Conservation (phyloP, 2,329 filamentous ascomycete genomes). For the Tolypocladium amazonense region DNA sequence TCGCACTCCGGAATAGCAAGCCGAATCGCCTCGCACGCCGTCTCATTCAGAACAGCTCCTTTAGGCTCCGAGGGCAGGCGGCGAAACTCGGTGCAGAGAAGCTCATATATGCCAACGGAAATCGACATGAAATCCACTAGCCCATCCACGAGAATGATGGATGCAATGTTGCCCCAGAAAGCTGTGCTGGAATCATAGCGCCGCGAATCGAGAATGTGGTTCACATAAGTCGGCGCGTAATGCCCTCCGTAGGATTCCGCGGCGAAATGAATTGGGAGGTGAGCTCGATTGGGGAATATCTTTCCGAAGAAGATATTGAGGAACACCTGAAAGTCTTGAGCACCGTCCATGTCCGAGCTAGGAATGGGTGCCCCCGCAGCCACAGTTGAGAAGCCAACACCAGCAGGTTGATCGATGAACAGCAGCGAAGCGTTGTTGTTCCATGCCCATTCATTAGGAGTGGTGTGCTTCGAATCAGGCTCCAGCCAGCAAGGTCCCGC, state of each 20-base stretch:
- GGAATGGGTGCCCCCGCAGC: conserved; percentile 17
- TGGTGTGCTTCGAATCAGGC: conserved; percentile 34
- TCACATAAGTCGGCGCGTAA: not conserved
- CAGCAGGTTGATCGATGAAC: conserved; percentile 16
- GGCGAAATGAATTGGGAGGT: conserved; percentile 29
- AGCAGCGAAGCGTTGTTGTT: conserved; percentile 34
- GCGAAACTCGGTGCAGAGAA: not conserved
- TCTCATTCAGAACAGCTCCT: not conserved
- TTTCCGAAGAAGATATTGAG: conserved; percentile 32
- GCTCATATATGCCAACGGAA: not conserved
- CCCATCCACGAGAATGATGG: conserved; percentile 3
- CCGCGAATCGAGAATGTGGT: conserved; percentile 4
- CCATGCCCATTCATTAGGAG: conserved; percentile 47
- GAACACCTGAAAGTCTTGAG: conserved; percentile 35
- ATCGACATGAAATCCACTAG: conserved; percentile 1
- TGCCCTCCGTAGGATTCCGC: conserved; percentile 20
- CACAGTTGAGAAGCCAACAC: conserved; percentile 21
- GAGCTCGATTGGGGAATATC: conserved; percentile 24
- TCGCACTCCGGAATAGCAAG: not conserved
- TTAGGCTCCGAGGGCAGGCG: not conserved
- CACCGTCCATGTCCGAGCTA: conserved; percentile 19
- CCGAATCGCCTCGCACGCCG: not conserved
- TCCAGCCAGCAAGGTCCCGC: conserved; percentile 42
- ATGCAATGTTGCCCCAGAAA: conserved; percentile 4
- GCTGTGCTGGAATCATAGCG: conserved; percentile 1